Conservation (phyloP, 2,329 filamentous ascomycete species). For the Nemania abortiva region DNA sequence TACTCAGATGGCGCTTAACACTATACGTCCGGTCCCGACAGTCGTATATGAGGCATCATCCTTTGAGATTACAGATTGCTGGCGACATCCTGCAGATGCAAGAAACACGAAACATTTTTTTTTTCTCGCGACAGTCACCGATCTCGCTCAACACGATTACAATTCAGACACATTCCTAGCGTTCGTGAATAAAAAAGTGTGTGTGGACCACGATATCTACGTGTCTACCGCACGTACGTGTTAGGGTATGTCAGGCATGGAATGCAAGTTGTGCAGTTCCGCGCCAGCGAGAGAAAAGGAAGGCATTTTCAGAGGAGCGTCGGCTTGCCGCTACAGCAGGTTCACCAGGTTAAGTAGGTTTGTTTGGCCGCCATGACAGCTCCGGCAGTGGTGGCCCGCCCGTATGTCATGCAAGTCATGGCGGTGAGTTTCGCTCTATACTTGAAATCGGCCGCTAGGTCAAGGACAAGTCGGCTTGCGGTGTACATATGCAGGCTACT, state of each 20-base stretch:
- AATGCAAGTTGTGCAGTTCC: constrained; percentile 31
- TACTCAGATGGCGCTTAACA: constrained; percentile 27
- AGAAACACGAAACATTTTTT: constrained; percentile 8
- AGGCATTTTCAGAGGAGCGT: constrained; percentile 28
- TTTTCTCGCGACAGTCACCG: constrained; percentile 12
- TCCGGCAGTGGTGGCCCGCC: constrained; percentile 26
- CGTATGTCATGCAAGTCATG: constrained; percentile 36
- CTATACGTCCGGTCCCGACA: constrained; percentile 19
- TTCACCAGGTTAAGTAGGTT: constrained; percentile 23
- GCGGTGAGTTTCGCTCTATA: constrained; percentile 38
- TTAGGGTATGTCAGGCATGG: constrained; percentile 34
- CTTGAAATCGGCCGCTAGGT: constrained; percentile 20
- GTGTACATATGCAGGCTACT: constrained; percentile 16
- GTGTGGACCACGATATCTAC: constrained; percentile 29
- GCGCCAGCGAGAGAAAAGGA: constrained; percentile 19
- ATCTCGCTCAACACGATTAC: constrained; percentile 29
- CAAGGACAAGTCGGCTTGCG: constrained; percentile 25
- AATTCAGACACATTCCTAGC: constrained; percentile 9
- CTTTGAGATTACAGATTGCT: constrained; percentile 25
- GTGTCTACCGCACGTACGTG: constrained; percentile 31
- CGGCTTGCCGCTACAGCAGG: constrained; percentile 31
- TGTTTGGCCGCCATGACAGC: constrained; percentile 23
- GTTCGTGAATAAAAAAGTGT: background rate
- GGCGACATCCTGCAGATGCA: constrained; percentile 26
- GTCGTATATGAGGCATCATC: constrained; percentile 20